Base-by-base conservation (phyloP, 2,329 filamentous ascomycete species). In the Alternaria ethzedia region DNA sequence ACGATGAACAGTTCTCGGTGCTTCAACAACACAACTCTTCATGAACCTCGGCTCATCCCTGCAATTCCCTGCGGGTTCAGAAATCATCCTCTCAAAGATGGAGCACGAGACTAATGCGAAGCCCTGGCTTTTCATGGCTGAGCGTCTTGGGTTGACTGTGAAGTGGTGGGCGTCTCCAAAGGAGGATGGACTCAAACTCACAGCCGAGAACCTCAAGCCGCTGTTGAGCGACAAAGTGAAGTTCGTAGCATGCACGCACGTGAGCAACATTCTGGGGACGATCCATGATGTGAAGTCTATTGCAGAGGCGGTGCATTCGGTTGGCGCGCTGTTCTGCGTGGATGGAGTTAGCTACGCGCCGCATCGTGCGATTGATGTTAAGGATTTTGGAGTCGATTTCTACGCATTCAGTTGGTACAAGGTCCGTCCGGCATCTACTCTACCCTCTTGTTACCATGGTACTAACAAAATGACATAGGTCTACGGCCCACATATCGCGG, bases 371-470 rank as follows among this genome's bases (percentile, higher is more conserved):
- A 80, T 95, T 11, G 89, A 95, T 75, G 89, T 94, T 5, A 84
- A 87, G 66, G 87, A 81, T 0, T 82, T 93, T 0, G 91, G 86
- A 1, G 89, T 91, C 0, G 92, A 95, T 74, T 89, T 94, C 69
- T 95, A 94, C 77, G 73, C 85, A n/a, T 93, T 94, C 74, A 89
- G 86, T 0, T 94, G 91, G 91, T 94, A 94, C 80, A 95, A 95
- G 77, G 82, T 83, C 20, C 6, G 10, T 15, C 6, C 6, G 20
- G 17, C 8, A 47, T 44, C 3, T 15, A 2, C 21, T 20, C 15
- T 26, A 11, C 2, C 9, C 6, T 2, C 11, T 7, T 26, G 6
- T 17, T 9, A n/a, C 1, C 5, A 6, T 7, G 5, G 10, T 28
- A 17, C 21, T 57, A 0, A 57, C 25, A 4, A 32, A 15, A 30